Percentiles rank a stretch among this genome's conserved stretches.
Evolutionary conservation across 78 protist genomes (phyloP).

Genomic region (Monocercomonoides exilis): DNA sequence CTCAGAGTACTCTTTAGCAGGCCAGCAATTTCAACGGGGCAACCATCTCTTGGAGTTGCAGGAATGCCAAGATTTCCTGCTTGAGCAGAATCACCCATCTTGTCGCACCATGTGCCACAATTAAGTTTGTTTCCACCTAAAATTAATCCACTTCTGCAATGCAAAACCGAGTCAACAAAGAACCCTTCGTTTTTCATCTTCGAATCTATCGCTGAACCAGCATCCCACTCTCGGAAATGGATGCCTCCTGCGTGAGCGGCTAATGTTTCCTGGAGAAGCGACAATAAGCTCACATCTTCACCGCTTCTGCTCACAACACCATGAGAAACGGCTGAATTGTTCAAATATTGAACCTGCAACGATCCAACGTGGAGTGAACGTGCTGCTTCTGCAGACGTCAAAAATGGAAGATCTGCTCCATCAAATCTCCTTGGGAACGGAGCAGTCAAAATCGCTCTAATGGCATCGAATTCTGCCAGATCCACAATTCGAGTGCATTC

Average conservation of each 20-base stretch:
- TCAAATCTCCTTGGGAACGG: not conserved
- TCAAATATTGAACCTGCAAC: no score
- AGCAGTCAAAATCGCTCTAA: not conserved
- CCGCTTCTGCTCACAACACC: no score
- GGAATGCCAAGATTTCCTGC: constrained; percentile 63
- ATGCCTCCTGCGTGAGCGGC: constrained; percentile 43
- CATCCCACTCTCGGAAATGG: constrained; percentile 70
- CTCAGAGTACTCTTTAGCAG: constrained; percentile 3
- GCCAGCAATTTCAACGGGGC: constrained; percentile 71
- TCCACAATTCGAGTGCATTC: not conserved
- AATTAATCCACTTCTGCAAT: constrained; percentile 28
- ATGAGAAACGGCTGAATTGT: no score
- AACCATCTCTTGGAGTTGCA: constrained; percentile 87
- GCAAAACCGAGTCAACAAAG: constrained; percentile 34
- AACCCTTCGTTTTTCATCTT: constrained; percentile 70
- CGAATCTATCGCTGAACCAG: constrained; percentile 71
- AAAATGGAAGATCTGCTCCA: not conserved
- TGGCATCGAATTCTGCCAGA: not conserved
- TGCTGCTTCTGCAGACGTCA: not conserved
- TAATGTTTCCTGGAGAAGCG: not conserved
- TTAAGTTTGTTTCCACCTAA: constrained; percentile 72
- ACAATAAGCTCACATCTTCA: not conserved
- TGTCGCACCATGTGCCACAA: constrained; percentile 94
- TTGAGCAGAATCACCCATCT: constrained; percentile 63
- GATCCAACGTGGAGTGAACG: no score